These are phyloP conservation scores for Backusella westeae DNA, from an alignment of 192 early-diverging fungal species.

Conservation along the genomic window DNA sequence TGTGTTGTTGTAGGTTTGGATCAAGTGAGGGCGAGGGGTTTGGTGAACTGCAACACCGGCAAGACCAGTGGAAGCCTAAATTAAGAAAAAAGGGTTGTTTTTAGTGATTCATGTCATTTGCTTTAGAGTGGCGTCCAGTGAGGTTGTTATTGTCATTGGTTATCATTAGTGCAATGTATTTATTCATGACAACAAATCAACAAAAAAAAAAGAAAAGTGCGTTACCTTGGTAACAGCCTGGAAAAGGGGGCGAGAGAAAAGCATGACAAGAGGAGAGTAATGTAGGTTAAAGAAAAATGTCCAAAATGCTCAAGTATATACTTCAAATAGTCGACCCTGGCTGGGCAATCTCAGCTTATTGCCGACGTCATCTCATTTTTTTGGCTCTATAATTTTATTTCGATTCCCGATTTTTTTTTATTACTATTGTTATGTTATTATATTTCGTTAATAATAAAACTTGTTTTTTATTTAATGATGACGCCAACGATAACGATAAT, in stretches of 20 bases:
- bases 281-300: constrained; percentile 7
- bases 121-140: neutral
- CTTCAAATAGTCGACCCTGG: neutral
- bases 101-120: neutral
- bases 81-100: neutral
- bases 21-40: constrained; percentile 82
- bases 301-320: neutral
- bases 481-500: neutral
- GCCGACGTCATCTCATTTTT: neutral
- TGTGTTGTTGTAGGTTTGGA: constrained; percentile 79
- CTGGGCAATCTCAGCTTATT: neutral
- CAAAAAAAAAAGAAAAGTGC: neutral
- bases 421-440: too few species aligned
- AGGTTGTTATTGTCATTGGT: neutral
- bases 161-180: neutral
- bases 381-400: neutral
- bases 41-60: constrained; percentile 85
- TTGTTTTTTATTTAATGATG: neutral
- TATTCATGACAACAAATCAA: neutral
- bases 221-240: constrained; percentile 38
- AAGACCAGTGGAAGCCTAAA: constrained; percentile 73
- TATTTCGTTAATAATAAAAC: too few species aligned
- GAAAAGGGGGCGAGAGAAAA: constrained; percentile 33
- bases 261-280: constrained; percentile 19
- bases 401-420: neutral